Percentiles rank a stretch among this genome's conserved stretches.
Conservation (phyloP, 2,329 filamentous ascomycete genomes). For the Fusarium sp. region DNA sequence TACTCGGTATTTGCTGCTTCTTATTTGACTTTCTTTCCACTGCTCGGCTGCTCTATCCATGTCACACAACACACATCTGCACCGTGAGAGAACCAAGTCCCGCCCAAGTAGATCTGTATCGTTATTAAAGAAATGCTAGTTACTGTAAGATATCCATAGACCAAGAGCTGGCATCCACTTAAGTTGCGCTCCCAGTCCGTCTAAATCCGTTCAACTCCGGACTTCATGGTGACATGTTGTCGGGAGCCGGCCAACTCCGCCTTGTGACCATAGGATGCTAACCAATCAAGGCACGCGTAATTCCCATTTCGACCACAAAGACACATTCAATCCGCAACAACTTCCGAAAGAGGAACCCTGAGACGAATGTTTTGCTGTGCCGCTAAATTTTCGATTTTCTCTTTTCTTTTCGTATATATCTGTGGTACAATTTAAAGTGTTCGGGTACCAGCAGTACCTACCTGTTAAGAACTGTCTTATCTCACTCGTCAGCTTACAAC, state of each 20-base stretch:
- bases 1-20: not conserved
- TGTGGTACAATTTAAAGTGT: not conserved
- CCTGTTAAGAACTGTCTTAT: not conserved
- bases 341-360: slow-evolving; percentile 38
- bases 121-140: too few relatives aligned
- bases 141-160: not conserved
- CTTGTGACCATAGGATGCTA: not conserved
- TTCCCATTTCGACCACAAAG: slow-evolving; percentile 25
- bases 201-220: slow-evolving; percentile 26
- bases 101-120: too few relatives aligned
- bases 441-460: not conserved
- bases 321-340: slow-evolving; percentile 37
- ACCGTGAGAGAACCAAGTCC: not conserved
- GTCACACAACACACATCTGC: not conserved
- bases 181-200: slow-evolving; percentile 10
- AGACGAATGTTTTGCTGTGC: slow-evolving; percentile 20
- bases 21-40: not conserved
- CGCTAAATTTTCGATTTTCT: not conserved
- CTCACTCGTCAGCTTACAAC: not conserved
- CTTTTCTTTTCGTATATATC: not conserved
- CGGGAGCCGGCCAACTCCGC: slow-evolving; percentile 43
- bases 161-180: slow-evolving; percentile 1
- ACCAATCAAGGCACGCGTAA: slow-evolving; percentile 34
- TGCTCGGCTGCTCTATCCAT: not conserved
- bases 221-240: slow-evolving; percentile 26